These are phyloP conservation scores for Suillus discolor DNA, from an alignment of 768 basidiomycete species.

Conservation along the genomic window DNA sequence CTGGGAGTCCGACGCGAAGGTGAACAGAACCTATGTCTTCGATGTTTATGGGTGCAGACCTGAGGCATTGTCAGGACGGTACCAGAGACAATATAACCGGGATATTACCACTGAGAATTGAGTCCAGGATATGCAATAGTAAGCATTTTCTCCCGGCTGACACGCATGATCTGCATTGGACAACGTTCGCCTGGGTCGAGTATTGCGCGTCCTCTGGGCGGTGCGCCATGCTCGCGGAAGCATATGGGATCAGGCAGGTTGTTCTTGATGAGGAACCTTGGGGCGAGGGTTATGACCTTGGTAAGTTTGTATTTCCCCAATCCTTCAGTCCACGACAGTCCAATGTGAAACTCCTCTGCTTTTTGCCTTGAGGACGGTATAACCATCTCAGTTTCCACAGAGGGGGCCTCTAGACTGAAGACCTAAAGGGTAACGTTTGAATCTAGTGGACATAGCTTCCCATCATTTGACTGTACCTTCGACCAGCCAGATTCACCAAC, in stretches of 20 bases:
- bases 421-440: slow-evolving; percentile 42
- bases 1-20: slow-evolving; percentile 54
- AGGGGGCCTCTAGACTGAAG: slow-evolving; percentile 89
- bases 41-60: slow-evolving; percentile 92
- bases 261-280: slow-evolving; percentile 91
- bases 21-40: slow-evolving; percentile 87
- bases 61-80: slow-evolving; percentile 31
- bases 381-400: slow-evolving; percentile 84
- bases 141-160: slow-evolving; percentile 71
- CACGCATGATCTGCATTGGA: slow-evolving; percentile 67
- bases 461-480: slow-evolving; percentile 49
- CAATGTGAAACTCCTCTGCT: slow-evolving; percentile 74
- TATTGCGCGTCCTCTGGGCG: slow-evolving; percentile 59
- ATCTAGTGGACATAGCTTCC: slow-evolving; percentile 11
- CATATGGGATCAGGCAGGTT: slow-evolving; percentile 66
- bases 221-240: slow-evolving; percentile 83
- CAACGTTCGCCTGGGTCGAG: slow-evolving; percentile 70
- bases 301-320: slow-evolving; percentile 96
- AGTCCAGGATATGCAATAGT: slow-evolving; percentile 87
- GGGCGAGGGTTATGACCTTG: slow-evolving; percentile 90
- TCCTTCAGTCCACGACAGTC: slow-evolving; percentile 91
- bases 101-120: slow-evolving; percentile 74
- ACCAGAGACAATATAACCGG: background rate
- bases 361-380: slow-evolving; percentile 64
- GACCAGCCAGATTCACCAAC: slow-evolving; percentile 89